Percentiles rank a stretch among this genome's conserved stretches.
phyloP scores from a whole-genome alignment of 352 stramenopile species.

The Phytophthora citricola region DNA sequence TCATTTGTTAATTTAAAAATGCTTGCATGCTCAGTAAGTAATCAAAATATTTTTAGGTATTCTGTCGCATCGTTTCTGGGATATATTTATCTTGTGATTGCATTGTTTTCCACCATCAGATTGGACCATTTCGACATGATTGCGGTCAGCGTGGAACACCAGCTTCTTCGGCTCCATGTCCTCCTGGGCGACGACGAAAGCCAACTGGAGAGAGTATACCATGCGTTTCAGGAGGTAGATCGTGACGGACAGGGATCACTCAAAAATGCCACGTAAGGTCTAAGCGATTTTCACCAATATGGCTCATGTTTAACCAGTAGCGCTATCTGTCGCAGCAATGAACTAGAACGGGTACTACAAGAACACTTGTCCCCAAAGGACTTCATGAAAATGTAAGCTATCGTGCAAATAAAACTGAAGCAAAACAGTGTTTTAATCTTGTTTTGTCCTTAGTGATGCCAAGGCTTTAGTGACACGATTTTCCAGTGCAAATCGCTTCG shows the following conservation, averaged over 20 bases:
- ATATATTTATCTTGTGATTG: too few relatives aligned
- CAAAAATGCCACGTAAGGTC: conserved; percentile 13
- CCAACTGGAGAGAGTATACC: conserved; percentile 29
- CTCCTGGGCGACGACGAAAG: conserved; percentile 60
- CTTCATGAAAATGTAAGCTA: conserved; percentile 27
- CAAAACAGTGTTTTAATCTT: too few relatives aligned
- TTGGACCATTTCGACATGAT: neutral
- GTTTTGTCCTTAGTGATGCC: conserved; percentile 10
- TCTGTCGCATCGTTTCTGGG: too few relatives aligned
- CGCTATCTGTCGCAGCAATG: conserved; percentile 4
- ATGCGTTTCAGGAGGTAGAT: conserved; percentile 29
- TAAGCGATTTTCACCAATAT: neutral
- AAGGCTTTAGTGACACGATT: conserved; percentile 5
- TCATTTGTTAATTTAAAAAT: too few relatives aligned
- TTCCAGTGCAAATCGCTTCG: conserved; percentile 13
- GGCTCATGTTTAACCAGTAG: neutral
- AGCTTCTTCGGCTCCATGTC: conserved; percentile 35
- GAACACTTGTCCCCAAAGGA: conserved; percentile 18
- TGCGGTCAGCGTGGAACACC: conserved; percentile 6
- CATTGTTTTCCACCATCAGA: too few relatives aligned
- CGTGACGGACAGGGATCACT: conserved; percentile 11
- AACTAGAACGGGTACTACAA: conserved; percentile 16
- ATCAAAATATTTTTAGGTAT: too few relatives aligned
- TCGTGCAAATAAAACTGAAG: too few relatives aligned
- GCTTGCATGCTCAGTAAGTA: too few relatives aligned